Evolutionary conservation across 2,329 filamentous ascomycete species (phyloP), one percentile per base, ranked within the genome.

Genomic region (Cladosporium sp.): DNA sequence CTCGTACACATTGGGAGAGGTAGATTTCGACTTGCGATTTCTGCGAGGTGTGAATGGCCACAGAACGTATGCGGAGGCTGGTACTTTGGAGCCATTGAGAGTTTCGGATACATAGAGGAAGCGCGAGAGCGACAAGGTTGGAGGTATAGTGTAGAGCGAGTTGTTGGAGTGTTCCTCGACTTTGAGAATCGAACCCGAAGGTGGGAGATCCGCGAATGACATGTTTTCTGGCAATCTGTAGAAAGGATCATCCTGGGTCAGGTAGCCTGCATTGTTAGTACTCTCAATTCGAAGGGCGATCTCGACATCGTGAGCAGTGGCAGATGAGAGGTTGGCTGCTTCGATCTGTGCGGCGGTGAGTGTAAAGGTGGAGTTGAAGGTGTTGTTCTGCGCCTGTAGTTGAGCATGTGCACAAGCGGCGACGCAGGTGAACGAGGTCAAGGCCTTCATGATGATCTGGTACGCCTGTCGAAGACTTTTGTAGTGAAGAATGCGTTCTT

Each of bases 61-160:
- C 1, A 85, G 77, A 21, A 85, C 73, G 69, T 77, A 83, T 2
- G 78, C 83, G 1, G 82, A 83, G 10, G 81, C 78, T 0, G 83
- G 83, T 1, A 85, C 71, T 0, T 76, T 66, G 0, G 78, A 79
- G 3, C 81, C 80, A 65, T 84, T 82, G 26, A 80, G 67, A n/a
- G 77, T 79, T 23, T 74, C 77, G 0, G 82, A 81, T 23, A 79
- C 79, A 73, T 83, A 86, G 2, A 84, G 67, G 67, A 86, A 78
- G 16, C 83, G 79, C 1, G 82, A 85, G 52, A 86, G 70, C 2
- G 81, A 75, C 1, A 78, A 71, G n/a, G 71, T 73, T 0, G 80
- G 75, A 0, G 83, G 77, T 2, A 83, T 65, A 1, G 78, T 78
- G 70, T 80, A 84, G 3, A 69, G 64, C 0, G 72, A 69, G 0